Percentiles rank a stretch among this genome's conserved stretches.
Conservation (phyloP, 2,329 filamentous ascomycete genomes). For the Aspergillus pseudonomiae region DNA sequence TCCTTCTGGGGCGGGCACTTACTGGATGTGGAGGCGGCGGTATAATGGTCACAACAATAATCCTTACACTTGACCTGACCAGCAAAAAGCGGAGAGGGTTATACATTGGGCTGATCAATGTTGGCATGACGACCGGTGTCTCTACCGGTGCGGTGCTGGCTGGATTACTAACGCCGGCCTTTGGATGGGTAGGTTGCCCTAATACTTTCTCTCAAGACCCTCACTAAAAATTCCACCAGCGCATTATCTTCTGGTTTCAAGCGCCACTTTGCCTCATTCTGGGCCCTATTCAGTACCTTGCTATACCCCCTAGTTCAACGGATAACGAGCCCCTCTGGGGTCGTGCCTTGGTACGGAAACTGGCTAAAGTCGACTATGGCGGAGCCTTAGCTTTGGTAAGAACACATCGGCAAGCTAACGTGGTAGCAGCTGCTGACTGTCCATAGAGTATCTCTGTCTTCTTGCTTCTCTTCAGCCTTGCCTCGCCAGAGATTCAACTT, state of each 20-base stretch:
- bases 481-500: conserved; percentile 63
- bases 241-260: conserved; percentile 74
- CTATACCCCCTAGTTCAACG: conserved; percentile 58
- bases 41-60: conserved; percentile 72
- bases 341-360: conserved; percentile 52
- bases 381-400: conserved; percentile 69
- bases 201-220: neutral
- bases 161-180: conserved; percentile 62
- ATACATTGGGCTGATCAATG: conserved; percentile 74
- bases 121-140: conserved; percentile 71
- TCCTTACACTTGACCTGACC: conserved; percentile 75
- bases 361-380: conserved; percentile 72
- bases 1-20: conserved; percentile 70
- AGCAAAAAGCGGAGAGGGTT: conserved; percentile 69
- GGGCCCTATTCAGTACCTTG: conserved; percentile 65
- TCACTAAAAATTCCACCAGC: conserved; percentile 45
- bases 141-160: conserved; percentile 72
- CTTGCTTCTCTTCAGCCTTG: conserved; percentile 71
- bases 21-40: conserved; percentile 72
- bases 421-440: conserved; percentile 7
- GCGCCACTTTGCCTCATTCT: conserved; percentile 64
- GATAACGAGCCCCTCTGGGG: conserved; percentile 41
- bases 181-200: conserved; percentile 68
- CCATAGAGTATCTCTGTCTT: conserved; percentile 64
- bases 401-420: neutral